phyloP scores from a whole-genome alignment of 1,284 basidiomycete genomes.

The Rugosomyces carneus region DNA sequence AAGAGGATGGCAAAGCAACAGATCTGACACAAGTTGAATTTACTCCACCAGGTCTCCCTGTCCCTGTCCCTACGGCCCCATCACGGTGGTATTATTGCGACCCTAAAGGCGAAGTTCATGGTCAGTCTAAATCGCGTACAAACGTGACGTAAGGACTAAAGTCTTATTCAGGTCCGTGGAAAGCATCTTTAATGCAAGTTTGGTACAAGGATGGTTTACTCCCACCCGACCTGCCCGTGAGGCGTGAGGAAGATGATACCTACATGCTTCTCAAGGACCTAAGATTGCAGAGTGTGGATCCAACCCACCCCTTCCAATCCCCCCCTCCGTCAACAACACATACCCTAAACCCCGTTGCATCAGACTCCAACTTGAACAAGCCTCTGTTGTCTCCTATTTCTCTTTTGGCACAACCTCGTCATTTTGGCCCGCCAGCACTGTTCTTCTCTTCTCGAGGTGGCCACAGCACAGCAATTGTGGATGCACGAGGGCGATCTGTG shows the following conservation, averaged over 20 bases:
- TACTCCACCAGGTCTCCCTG: slow-evolving; percentile 69
- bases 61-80: slow-evolving; percentile 57
- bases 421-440: slow-evolving; percentile 80
- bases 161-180: slow-evolving; percentile 64
- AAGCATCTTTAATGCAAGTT: slow-evolving; percentile 75
- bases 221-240: slow-evolving; percentile 72
- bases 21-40: slow-evolving; percentile 62
- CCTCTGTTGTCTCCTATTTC: slow-evolving; percentile 73
- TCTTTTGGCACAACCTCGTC: slow-evolving; percentile 70
- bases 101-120: slow-evolving; percentile 71
- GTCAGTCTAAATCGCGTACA: slow-evolving; percentile 35
- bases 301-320: slow-evolving; percentile 65
- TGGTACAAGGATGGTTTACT: slow-evolving; percentile 80
- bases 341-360: slow-evolving; percentile 14
- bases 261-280: slow-evolving; percentile 68
- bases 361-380: slow-evolving; percentile 36
- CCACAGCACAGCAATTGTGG: slow-evolving; percentile 79
- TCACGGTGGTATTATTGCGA: slow-evolving; percentile 76
- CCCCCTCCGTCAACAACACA: slow-evolving; percentile 34
- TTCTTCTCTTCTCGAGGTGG: slow-evolving; percentile 84
- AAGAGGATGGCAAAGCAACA: slow-evolving; percentile 37
- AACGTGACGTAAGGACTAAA: background rate
- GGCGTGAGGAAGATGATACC: slow-evolving; percentile 64
- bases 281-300: slow-evolving; percentile 68
- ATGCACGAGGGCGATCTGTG: slow-evolving; percentile 74